phyloP scores from a whole-genome alignment of 768 basidiomycete genomes.

The Russula griseocarnosa region DNA sequence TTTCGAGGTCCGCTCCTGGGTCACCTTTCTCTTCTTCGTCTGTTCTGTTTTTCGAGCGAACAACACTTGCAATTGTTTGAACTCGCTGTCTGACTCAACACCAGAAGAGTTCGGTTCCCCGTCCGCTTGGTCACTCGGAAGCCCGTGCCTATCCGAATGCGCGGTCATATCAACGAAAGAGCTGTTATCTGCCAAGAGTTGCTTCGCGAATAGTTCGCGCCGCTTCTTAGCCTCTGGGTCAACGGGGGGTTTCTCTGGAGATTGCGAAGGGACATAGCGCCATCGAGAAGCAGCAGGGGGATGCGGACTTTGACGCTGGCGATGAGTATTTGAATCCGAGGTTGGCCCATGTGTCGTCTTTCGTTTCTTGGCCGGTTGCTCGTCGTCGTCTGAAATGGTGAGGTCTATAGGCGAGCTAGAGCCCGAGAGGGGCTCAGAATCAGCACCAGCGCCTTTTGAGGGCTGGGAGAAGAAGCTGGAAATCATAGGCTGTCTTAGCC shows the following conservation, averaged over 20 bases:
- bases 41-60: slow-evolving; percentile 42
- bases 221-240: slow-evolving; percentile 18
- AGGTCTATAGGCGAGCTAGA: slow-evolving; percentile 25
- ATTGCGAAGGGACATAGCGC: slow-evolving; percentile 22
- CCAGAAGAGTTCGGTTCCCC: slow-evolving; percentile 33
- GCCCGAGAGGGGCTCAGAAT: slow-evolving; percentile 5
- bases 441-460: background rate
- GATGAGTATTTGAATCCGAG: slow-evolving; percentile 3
- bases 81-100: slow-evolving; percentile 45
- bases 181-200: slow-evolving; percentile 20
- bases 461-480: slow-evolving; percentile 24
- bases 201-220: slow-evolving; percentile 21
- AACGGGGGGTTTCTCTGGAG: slow-evolving; percentile 16
- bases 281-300: slow-evolving; percentile 19
- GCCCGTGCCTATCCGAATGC: background rate
- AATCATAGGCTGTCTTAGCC: slow-evolving; percentile 26
- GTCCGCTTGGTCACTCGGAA: slow-evolving; percentile 10
- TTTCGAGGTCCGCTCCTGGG: slow-evolving; percentile 34
- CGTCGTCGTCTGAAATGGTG: slow-evolving; percentile 26
- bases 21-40: slow-evolving; percentile 32
- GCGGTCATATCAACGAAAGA: background rate
- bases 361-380: slow-evolving; percentile 20
- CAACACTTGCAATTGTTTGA: slow-evolving; percentile 45
- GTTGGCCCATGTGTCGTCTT: slow-evolving; percentile 6
- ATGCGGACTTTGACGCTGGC: background rate